These are phyloP conservation scores for Tricharina praecox DNA, from an alignment of 495 filamentous ascomycete species.

Conservation along the genomic window DNA sequence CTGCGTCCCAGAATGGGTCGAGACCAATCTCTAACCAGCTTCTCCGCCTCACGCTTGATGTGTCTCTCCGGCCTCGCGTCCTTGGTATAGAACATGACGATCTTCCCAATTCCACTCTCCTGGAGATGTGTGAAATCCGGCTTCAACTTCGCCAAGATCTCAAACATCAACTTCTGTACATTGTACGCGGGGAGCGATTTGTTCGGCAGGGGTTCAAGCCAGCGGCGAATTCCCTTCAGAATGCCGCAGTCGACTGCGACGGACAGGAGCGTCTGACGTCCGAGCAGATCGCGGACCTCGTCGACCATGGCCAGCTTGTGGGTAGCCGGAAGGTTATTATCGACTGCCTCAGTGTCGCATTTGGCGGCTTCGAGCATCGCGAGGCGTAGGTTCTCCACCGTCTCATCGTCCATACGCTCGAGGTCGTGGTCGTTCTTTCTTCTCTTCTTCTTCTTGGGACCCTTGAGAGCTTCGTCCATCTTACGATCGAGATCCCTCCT, in stretches of 20 bases:
- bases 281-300: conserved; percentile 73
- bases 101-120: conserved; percentile 85
- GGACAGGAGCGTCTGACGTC: conserved; percentile 67
- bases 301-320: conserved; percentile 91
- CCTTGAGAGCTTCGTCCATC: conserved; percentile 75
- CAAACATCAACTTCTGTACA: conserved; percentile 89
- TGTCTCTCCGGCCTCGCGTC: conserved; percentile 66
- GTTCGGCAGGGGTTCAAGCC: conserved; percentile 87
- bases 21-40: conserved; percentile 83
- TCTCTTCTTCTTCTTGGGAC: conserved; percentile 58
- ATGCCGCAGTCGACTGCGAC: conserved; percentile 83
- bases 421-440: conserved; percentile 73
- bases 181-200: conserved; percentile 75
- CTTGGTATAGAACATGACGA: conserved; percentile 90
- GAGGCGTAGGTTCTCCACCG: conserved; percentile 72
- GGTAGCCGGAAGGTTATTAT: conserved; percentile 59
- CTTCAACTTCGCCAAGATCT: conserved; percentile 56
- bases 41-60: conserved; percentile 88
- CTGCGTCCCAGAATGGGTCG: conserved; percentile 85
- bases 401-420: conserved; percentile 71
- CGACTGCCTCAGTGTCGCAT: conserved; percentile 63
- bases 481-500: conserved; percentile 54
- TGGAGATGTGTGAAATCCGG: conserved; percentile 79
- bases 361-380: conserved; percentile 86
- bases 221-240: conserved; percentile 84